These are phyloP conservation scores for Apiospora pterosperma DNA, from an alignment of 2,329 filamentous ascomycete species.

Conservation along the genomic window DNA sequence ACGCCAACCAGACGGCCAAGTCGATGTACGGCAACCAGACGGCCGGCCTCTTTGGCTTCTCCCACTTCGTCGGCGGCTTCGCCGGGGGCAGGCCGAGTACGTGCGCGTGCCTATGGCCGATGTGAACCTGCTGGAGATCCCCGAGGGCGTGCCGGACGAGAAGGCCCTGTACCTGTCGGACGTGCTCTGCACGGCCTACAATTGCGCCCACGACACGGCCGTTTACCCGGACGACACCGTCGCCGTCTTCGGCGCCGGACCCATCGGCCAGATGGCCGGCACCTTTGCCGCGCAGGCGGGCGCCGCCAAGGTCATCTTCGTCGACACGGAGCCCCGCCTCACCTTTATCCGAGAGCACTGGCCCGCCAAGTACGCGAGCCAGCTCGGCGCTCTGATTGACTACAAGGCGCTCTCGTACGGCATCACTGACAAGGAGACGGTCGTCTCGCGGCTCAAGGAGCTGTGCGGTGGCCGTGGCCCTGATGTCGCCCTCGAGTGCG, in stretches of 20 bases:
- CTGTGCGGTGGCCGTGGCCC: slow-evolving; percentile 69
- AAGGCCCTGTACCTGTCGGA: slow-evolving; percentile 80
- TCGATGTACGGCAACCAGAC: slow-evolving; percentile 78
- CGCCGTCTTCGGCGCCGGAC: slow-evolving; percentile 81
- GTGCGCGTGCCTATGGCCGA: slow-evolving; percentile 78
- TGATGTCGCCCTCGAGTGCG: slow-evolving; percentile 61
- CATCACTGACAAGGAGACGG: slow-evolving; percentile 55
- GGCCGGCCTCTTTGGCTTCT: slow-evolving; percentile 70
- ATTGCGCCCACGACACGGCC: slow-evolving; percentile 78
- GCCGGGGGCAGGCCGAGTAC: slow-evolving; percentile 88
- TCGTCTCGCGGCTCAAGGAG: slow-evolving; percentile 71
- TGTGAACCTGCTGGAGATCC: slow-evolving; percentile 76
- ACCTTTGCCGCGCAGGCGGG: slow-evolving; percentile 73
- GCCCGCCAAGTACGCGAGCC: slow-evolving; percentile 40
- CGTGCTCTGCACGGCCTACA: slow-evolving; percentile 75
- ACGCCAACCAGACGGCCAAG: slow-evolving; percentile 66
- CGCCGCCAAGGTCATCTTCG: slow-evolving; percentile 71
- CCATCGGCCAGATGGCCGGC: slow-evolving; percentile 81
- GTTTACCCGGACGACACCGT: slow-evolving; percentile 76
- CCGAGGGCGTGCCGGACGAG: slow-evolving; percentile 78
- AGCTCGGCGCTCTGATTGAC: slow-evolving; percentile 63
- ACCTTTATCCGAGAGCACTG: slow-evolving; percentile 64
- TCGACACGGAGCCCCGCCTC: slow-evolving; percentile 71
- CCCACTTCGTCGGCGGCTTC: slow-evolving; percentile 81
- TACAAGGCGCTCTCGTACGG: slow-evolving; percentile 59